Base-by-base conservation (phyloP, 768 basidiomycete genomes). In the Boletus reticulatus region DNA sequence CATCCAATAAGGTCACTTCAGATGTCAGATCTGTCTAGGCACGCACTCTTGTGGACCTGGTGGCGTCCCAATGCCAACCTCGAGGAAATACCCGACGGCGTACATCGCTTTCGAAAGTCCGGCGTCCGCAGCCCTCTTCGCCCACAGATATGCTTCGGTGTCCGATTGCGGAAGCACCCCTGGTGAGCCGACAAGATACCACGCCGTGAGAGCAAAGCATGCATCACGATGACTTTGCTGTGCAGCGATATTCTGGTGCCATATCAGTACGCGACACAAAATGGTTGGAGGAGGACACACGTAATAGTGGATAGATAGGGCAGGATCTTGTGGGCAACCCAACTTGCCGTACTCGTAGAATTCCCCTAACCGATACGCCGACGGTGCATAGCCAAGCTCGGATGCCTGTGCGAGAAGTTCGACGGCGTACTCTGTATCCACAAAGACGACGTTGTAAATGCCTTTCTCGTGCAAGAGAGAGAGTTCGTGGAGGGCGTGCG, bases 261-360 rank as follows among this genome's bases (percentile, higher is more conserved):
- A 49, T 20, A 45, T 66, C 56, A 68, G 57, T 32, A 43, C 54
- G 22, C 42, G 34, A 61, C 46, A 61, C 50, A 41, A 16, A 54
- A 12, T 6, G 32, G 27, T 24, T 43, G 34, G 38, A 24, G n/a
- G 20, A 53, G n/a, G n/a, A 81, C 90, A 69, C 73, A 96, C 94
- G 72, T 99, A 98, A 73, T 98, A 98, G 73, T 99, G 97, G 64
- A 99, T 99, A 44, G 93, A 96, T 53, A 99, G 78, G 29, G 97
- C 97, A 1, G 95, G 84, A 69, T 99, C 97, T 69, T 94, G 92
- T 17, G 97, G 97, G 66, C 97, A 98, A 10, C 94, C 95, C 84
- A 98, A 89, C 78, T 92, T 95, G 36, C 97, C 97, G 71, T 98
- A 99, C 77, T 99, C 97, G 71, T 99, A 99, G 72, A 95, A 98